Evolutionary conservation across 768 basidiomycete species (phyloP), one percentile per base, ranked within the genome.

Genomic region (Serendipita sp.): DNA sequence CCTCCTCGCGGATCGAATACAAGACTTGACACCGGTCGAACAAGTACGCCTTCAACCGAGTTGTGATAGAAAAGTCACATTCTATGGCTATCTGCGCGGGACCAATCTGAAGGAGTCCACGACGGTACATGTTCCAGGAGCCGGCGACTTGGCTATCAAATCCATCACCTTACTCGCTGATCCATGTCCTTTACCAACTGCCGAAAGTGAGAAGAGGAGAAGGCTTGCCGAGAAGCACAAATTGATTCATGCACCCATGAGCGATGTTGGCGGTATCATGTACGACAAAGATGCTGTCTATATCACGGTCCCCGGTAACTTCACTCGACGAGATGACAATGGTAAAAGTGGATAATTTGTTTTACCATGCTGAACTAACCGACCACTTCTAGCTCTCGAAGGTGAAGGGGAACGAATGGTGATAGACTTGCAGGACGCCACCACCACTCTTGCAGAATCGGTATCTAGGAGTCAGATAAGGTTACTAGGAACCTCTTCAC

Each of bases 201-300:
- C 83, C 0, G 89, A 95, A 47, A 88, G 88, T 63, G 96, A 98
- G 76, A 93, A 89, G 76, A 75, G 90, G 67, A 76, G 95, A 67
- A 94, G 90, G 74, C 78, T 99, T 70, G 94, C 91, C 70, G 96
- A 98, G 75, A 95, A 96, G 78, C 90, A 88, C 74, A 94, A 89
- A 72, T 72, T 92, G 45, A 84, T 97, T 1, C 92, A 98, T 73
- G 96, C 96, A 15, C 96, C 96, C 0, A 98, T 99, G 96, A 96
- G 93, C 73, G 95, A 97, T 70, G 87, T 97, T 1, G 95, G 95
- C 10, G 96, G 95, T 2, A 84, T 99, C 64, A 83, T 89, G 75
- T 98, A 95, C 72, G 96, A 99, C 77, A 98, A 97, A 74, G 95
- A 98, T 71, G 92, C 93, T 0, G 94, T 99, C 2, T 99, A 90